These are phyloP conservation scores for Alternaria sp. DNA, from an alignment of 2,329 filamentous ascomycete genomes.

Conservation along the genomic window DNA sequence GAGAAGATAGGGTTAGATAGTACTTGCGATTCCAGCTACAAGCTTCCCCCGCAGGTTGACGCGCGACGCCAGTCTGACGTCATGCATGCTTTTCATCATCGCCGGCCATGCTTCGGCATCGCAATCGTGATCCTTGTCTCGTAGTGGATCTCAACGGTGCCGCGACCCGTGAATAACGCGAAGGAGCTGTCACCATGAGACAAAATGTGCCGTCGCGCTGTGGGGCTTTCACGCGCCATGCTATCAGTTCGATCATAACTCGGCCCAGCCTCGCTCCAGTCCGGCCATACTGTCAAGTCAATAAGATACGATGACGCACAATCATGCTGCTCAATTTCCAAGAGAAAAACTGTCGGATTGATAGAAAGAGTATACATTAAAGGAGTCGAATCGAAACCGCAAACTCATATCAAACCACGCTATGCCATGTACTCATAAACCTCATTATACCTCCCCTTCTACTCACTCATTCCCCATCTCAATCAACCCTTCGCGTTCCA, in stretches of 20 bases:
- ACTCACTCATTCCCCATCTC: neutral
- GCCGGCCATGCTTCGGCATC: slow-evolving; percentile 14
- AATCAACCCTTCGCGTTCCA: slow-evolving; percentile 65
- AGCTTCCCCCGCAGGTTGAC: slow-evolving; percentile 13
- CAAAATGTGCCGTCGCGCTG: neutral
- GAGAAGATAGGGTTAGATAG: neutral
- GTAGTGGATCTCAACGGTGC: slow-evolving; percentile 6
- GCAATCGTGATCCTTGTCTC: neutral
- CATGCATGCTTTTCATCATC: slow-evolving; percentile 9
- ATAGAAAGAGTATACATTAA: slow-evolving; percentile 8
- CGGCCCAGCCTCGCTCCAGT: neutral
- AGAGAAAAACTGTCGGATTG: neutral
- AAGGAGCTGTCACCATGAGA: neutral
- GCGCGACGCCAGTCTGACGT: slow-evolving; percentile 15
- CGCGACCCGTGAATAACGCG: slow-evolving; percentile 1
- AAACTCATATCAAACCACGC: slow-evolving; percentile 1
- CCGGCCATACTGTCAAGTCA: neutral
- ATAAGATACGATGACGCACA: neutral
- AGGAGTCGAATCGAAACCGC: neutral
- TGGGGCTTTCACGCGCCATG: neutral
- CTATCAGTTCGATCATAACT: neutral
- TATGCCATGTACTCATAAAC: slow-evolving; percentile 9
- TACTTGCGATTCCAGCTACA: slow-evolving; percentile 1
- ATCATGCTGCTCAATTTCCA: rapidly evolving
- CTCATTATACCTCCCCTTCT: neutral